These are phyloP conservation scores for Neofusicoccum cordaticola DNA, from an alignment of 2,329 filamentous ascomycete genomes.

Conservation along the genomic window DNA sequence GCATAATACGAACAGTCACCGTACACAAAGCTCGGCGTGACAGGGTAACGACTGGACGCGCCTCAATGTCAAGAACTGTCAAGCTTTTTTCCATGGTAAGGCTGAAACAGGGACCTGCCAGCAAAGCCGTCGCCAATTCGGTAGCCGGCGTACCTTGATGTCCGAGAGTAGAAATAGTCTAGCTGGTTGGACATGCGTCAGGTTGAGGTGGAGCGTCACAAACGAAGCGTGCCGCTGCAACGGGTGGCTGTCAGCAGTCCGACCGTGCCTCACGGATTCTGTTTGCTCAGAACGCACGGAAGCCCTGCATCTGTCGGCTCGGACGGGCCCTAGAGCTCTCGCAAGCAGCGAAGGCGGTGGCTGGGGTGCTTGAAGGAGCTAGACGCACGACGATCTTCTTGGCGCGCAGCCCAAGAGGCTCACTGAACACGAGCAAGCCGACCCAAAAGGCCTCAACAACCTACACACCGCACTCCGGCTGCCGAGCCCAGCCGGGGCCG, in stretches of 20 bases:
- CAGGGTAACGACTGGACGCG: neutral
- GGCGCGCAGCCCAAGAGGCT: neutral
- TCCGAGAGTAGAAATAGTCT: neutral
- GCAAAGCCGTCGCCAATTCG: neutral
- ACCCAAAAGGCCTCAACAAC: neutral
- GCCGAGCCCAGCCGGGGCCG: neutral
- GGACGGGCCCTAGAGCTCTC: neutral
- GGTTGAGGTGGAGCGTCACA: neutral
- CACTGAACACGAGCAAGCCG: constrained; percentile 3
- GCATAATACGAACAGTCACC: neutral
- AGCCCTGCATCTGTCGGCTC: neutral
- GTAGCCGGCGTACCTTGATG: neutral
- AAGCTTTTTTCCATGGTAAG: constrained; percentile 4
- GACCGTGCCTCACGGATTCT: neutral
- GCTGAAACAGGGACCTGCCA: neutral
- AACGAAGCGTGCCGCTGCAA: neutral
- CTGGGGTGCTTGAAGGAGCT: neutral
- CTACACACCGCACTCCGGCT: neutral
- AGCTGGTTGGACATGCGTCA: neutral
- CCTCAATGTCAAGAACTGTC: neutral
- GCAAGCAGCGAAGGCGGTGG: neutral
- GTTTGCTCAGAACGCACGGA: neutral
- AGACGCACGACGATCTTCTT: neutral
- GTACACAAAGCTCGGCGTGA: neutral
- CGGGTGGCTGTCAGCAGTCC: neutral